These are phyloP conservation scores for Cucurbita pepo DNA, from an alignment of 306 rosid species.

Conservation along the genomic window DNA sequence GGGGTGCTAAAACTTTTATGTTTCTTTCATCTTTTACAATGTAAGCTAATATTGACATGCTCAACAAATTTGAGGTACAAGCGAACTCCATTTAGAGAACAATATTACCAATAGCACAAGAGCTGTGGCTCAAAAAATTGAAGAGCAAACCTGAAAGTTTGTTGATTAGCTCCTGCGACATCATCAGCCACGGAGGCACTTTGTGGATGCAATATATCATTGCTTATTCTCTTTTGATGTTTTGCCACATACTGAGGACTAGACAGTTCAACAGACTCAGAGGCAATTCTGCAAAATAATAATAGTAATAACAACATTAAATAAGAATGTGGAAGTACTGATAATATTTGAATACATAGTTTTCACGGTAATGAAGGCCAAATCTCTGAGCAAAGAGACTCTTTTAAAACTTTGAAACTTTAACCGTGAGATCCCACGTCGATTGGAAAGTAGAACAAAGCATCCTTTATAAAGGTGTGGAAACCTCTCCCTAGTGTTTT, in stretches of 20 bases:
- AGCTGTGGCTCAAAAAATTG: slow-evolving; percentile 9
- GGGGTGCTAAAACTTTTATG: background rate
- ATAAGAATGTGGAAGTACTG: background rate
- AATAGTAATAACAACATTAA: background rate
- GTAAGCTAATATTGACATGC: background rate
- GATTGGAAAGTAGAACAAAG: too few relatives aligned
- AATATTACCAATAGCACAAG: background rate
- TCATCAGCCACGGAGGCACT: slow-evolving; percentile 29
- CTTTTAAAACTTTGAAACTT: background rate
- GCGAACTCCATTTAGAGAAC: background rate
- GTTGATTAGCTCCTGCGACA: slow-evolving; percentile 30
- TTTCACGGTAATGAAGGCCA: background rate
- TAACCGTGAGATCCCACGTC: too few relatives aligned
- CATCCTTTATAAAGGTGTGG: too few relatives aligned
- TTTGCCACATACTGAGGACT: slow-evolving; percentile 42
- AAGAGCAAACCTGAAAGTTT: slow-evolving; percentile 42
- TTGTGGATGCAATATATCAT: slow-evolving; percentile 35
- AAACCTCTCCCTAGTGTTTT: too few relatives aligned
- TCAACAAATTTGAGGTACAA: background rate
- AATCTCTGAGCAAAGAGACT: background rate
- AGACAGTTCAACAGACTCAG: slow-evolving; percentile 44
- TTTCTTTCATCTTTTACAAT: background rate
- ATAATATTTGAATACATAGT: background rate
- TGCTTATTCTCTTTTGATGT: slow-evolving; percentile 52
- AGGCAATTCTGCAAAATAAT: slow-evolving; percentile 51